phyloP scores from a whole-genome alignment of 2,329 filamentous ascomycete species.

The Madurella fahalii region DNA sequence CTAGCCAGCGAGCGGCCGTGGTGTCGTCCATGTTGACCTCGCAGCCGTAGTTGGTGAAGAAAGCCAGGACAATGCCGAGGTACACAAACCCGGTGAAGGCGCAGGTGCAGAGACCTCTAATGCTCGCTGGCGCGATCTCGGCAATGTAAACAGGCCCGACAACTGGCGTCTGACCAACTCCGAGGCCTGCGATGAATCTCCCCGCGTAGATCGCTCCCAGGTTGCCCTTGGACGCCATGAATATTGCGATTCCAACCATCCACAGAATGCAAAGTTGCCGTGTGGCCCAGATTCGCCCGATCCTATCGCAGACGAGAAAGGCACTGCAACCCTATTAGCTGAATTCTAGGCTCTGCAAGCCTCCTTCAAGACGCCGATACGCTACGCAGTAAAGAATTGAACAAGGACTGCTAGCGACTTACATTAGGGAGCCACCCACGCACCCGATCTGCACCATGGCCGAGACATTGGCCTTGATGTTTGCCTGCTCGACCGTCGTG shows the following conservation, averaged over 20 bases:
- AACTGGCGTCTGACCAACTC: slow-evolving; percentile 63
- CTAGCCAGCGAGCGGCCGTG: slow-evolving; percentile 48
- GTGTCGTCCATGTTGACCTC: slow-evolving; percentile 45
- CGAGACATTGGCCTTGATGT: slow-evolving; percentile 72
- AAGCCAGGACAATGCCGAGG: slow-evolving; percentile 72
- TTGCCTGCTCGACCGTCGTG: slow-evolving; percentile 50
- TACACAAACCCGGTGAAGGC: slow-evolving; percentile 70
- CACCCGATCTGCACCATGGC: slow-evolving; percentile 79
- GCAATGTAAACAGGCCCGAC: slow-evolving; percentile 69
- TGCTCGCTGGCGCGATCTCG: slow-evolving; percentile 64
- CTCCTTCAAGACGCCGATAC: neutral
- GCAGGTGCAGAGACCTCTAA: slow-evolving; percentile 70
- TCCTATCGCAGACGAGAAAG: slow-evolving; percentile 55
- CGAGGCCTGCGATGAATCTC: slow-evolving; percentile 62
- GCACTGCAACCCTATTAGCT: slow-evolving; percentile 37
- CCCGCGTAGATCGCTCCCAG: slow-evolving; percentile 59
- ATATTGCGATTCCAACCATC: slow-evolving; percentile 56
- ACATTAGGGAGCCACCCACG: slow-evolving; percentile 56
- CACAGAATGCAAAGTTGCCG: slow-evolving; percentile 54
- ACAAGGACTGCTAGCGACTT: slow-evolving; percentile 17
- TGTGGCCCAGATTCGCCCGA: slow-evolving; percentile 61
- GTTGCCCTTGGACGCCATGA: slow-evolving; percentile 52
- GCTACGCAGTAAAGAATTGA: neutral
- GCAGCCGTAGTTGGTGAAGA: slow-evolving; percentile 67
- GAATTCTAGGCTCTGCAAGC: neutral